A percentile compares a stretch with the other conserved stretches of the same genome.
Conservation (phyloP, 2,329 filamentous ascomycete species). For the Sphaerulina musiva region DNA sequence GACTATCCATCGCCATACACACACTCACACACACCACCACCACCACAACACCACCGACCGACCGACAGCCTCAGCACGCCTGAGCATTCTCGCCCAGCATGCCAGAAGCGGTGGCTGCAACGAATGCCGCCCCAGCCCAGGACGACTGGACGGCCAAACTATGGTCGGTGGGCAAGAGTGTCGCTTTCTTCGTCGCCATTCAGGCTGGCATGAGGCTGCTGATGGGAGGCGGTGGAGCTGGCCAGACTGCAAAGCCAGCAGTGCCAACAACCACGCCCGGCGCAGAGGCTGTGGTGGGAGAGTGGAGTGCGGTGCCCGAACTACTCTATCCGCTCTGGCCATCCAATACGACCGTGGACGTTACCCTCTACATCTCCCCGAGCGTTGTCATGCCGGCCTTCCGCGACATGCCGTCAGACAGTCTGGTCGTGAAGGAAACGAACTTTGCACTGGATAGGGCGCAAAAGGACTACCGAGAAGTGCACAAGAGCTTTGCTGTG, state of each 20-base stretch:
- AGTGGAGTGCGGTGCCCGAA: slow-evolving; percentile 60
- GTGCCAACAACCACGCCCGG: slow-evolving; percentile 16
- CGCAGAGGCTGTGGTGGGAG: slow-evolving; percentile 37
- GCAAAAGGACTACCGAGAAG: slow-evolving; percentile 67
- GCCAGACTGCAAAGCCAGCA: slow-evolving; percentile 18
- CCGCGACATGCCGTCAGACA: slow-evolving; percentile 57
- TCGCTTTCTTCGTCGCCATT: slow-evolving; percentile 54
- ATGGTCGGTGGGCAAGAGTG: slow-evolving; percentile 44
- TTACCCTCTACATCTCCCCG: slow-evolving; percentile 76
- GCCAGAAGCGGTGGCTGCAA: slow-evolving; percentile 6
- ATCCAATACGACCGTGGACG: slow-evolving; percentile 67
- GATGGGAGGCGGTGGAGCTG: slow-evolving; percentile 36
- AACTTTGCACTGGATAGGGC: slow-evolving; percentile 52
- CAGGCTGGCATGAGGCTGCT: slow-evolving; percentile 54
- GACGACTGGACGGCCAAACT: slow-evolving; percentile 24
- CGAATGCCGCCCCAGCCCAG: neutral
- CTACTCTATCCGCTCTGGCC: slow-evolving; percentile 84
- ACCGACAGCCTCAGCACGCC: neutral
- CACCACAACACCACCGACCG: no score
- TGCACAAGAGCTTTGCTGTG: slow-evolving; percentile 70
- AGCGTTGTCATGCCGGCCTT: slow-evolving; percentile 64
- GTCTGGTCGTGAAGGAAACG: slow-evolving; percentile 71
- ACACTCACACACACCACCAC: no score
- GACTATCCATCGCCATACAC: neutral
- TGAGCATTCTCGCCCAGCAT: slow-evolving; percentile 1